Conservation (phyloP, 108 stramenopile species). For the Skeletonema menzelii region DNA sequence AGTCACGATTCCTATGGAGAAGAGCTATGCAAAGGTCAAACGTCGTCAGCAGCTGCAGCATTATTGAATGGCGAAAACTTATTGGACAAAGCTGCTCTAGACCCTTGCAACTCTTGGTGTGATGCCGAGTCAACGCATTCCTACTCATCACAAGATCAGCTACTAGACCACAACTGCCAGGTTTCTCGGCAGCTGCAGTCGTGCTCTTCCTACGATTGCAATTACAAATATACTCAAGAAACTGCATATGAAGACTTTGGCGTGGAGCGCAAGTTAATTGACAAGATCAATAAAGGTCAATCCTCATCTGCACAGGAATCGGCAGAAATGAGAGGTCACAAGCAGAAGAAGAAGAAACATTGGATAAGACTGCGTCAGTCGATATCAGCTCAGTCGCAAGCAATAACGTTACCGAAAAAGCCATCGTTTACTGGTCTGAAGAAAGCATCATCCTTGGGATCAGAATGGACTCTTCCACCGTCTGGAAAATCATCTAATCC, state of each 20-base stretch:
- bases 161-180: background rate
- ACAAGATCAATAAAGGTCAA: background rate
- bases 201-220: conserved; percentile 4
- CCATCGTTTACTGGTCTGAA: background rate
- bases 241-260: conserved; percentile 12
- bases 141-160: background rate
- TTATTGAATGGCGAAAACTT: background rate
- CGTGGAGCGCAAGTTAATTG: conserved; percentile 11
- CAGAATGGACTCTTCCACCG: background rate
- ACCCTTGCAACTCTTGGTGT: background rate
- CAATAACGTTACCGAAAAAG: background rate
- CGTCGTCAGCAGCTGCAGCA: background rate
- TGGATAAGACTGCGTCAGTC: background rate
- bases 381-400: background rate
- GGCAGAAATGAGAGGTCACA: background rate
- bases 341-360: conserved; percentile 1
- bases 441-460: background rate
- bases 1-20: background rate
- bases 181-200: background rate
- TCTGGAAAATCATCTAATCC: background rate
- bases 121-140: background rate
- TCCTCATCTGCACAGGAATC: background rate
- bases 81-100: background rate
- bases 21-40: background rate
- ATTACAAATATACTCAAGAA: conserved; percentile 9